Evolutionary conservation across 768 basidiomycete species (phyloP).

Genomic region (Russula emetica): DNA sequence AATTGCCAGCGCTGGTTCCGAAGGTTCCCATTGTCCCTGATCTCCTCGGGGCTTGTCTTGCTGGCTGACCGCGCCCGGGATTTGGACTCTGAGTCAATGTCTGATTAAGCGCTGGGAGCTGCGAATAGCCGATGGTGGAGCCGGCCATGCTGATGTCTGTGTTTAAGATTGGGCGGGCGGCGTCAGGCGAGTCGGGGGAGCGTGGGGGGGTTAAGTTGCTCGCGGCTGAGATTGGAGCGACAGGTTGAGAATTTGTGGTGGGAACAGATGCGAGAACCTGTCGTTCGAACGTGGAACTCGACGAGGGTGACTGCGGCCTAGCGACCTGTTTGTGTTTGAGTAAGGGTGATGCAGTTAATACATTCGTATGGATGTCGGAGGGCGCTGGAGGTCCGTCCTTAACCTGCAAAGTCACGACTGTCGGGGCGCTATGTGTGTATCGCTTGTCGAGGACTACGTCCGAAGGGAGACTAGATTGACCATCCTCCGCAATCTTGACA

Average conservation of each 20-base stretch:
- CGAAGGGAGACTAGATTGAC: background rate
- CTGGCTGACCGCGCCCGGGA: background rate
- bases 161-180: background rate
- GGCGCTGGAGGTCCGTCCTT: background rate
- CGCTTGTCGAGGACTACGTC: background rate
- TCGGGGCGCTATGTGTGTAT: background rate
- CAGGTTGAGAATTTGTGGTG: background rate
- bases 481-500: background rate
- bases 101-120: too few relatives aligned
- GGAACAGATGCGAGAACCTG: background rate
- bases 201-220: background rate
- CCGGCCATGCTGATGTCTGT: background rate
- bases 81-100: background rate
- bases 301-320: background rate
- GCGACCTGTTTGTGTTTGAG: background rate
- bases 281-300: background rate
- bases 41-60: background rate
- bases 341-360: background rate
- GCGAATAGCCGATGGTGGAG: background rate
- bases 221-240: background rate
- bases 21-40: background rate
- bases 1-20: background rate
- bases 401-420: background rate
- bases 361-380: background rate
- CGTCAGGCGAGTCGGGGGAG: background rate